These are phyloP conservation scores for Tulasnella sp. DNA, from an alignment of 768 basidiomycete species.

Conservation along the genomic window DNA sequence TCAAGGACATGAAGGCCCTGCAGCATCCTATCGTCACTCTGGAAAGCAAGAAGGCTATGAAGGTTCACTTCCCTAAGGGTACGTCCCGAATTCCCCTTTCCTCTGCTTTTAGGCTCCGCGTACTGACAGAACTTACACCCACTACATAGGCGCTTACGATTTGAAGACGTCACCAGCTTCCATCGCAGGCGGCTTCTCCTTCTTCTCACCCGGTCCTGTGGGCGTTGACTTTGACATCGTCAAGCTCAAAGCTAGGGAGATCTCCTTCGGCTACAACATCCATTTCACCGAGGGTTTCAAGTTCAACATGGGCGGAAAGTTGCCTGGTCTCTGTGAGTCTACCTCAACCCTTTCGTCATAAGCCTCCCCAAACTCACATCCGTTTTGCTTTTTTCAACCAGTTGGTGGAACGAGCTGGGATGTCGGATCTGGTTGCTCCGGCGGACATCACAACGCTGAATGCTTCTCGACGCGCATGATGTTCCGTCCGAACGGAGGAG, in stretches of 20 bases:
- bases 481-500: conserved; percentile 55
- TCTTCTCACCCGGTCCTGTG: conserved; percentile 54
- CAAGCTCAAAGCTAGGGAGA: neutral
- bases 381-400: conserved; percentile 21
- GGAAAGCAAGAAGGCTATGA: conserved; percentile 34
- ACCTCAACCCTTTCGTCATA: neutral
- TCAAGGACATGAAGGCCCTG: conserved; percentile 29
- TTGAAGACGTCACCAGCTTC: neutral
- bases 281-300: conserved; percentile 52
- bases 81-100: neutral
- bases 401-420: conserved; percentile 46
- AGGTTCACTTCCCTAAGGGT: conserved; percentile 14
- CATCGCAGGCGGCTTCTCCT: conserved; percentile 40
- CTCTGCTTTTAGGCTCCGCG: neutral
- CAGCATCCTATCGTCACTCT: conserved; percentile 35
- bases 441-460: conserved; percentile 48
- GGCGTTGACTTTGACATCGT: conserved; percentile 29
- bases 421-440: conserved; percentile 46
- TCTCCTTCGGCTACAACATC: conserved; percentile 49
- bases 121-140: neutral
- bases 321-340: conserved; percentile 57
- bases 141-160: neutral
- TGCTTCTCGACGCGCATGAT: conserved; percentile 62
- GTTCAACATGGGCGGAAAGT: conserved; percentile 57
- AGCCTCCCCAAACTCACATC: too few species aligned